phyloP scores from a whole-genome alignment of 1,284 basidiomycete genomes.

The Pyrrhoderma lamaoense region DNA sequence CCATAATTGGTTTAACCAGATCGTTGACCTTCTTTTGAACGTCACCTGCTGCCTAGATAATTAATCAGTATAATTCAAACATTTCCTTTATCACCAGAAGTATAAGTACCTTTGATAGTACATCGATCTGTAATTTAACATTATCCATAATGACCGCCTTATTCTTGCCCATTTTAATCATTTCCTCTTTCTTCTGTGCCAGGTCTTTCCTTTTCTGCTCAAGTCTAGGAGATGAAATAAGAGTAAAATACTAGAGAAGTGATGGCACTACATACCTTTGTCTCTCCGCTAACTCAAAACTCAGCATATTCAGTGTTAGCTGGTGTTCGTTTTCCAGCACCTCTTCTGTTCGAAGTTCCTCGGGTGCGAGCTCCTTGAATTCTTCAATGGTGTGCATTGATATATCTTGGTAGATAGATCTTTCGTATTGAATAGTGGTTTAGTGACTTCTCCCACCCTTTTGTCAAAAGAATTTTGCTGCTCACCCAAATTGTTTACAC shows the following conservation, averaged over 20 bases:
- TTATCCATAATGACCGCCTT: constrained; percentile 62
- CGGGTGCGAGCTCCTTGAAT: constrained; percentile 57
- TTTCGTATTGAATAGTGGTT: constrained; percentile 23
- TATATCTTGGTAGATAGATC: constrained; percentile 79
- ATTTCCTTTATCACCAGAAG: neutral
- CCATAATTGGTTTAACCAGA: constrained; percentile 42
- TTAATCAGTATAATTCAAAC: constrained; percentile 17
- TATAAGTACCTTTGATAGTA: constrained; percentile 56
- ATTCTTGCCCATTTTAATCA: constrained; percentile 63
- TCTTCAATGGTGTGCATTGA: constrained; percentile 61
- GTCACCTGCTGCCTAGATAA: constrained; percentile 52
- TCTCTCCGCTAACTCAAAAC: constrained; percentile 74
- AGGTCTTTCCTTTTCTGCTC: constrained; percentile 62
- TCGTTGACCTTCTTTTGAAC: constrained; percentile 69
- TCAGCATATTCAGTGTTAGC: constrained; percentile 73
- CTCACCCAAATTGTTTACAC: constrained; percentile 79
- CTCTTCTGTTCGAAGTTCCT: constrained; percentile 52
- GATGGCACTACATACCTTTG: constrained; percentile 49
- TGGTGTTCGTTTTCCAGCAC: constrained; percentile 64
- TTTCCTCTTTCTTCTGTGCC: constrained; percentile 56
- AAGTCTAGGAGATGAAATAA: constrained; percentile 36
- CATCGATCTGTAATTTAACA: constrained; percentile 66
- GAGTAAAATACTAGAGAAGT: constrained; percentile 10
- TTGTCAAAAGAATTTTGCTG: constrained; percentile 14
- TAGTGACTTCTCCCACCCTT: neutral